Base-by-base conservation (phyloP, 140 eudicot genomes). In the Flaveria floridana region DNA sequence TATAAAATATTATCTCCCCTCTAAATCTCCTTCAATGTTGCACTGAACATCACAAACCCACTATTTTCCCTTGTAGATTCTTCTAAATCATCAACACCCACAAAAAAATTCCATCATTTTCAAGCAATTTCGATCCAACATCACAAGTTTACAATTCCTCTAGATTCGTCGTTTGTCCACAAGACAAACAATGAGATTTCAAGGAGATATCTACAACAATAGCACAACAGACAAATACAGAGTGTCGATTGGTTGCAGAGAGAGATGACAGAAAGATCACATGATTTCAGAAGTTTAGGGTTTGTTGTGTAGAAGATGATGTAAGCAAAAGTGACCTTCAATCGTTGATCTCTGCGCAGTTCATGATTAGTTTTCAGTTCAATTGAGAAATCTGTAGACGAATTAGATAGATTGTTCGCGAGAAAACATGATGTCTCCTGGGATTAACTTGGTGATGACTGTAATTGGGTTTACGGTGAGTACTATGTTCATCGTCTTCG, bases 381-480 rank as follows among this genome's bases (percentile, higher is more conserved):
- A 19, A 30, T n/a, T 52, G 66, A 37, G 56, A 37, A 34, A 65
- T 19, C 13, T 26, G 9, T 63, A 26, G 21, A 63, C 6, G 6
- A 26, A 25, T 4, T 63, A 1, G 11, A 2, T 51, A 51, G 51
- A 30, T 57, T 73, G 19, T 66, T 56, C 9, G 55, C 5, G 6
- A 30, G 30, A 62, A 41, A 70, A 52, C 14, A 92, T 86, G 90
- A 84, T 86, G 68, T 82, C 96, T 47, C 76, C 87, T 21, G 91
- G 90, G 25, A 80, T 88, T 57, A 92, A 92, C 78, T 78, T 89
- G 87, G 98, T 92, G 89, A 89, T 92, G 96, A 89, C 98, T 79
- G 98, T 92, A 78, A 88, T 92, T 56, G 96, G 95, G 44, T 92
- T 92, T 74, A 81, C 86, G 0, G 89, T 92, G 14, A 92, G 96